Conservation (phyloP, 305 asterid species). For the Fraxinus nigra region DNA sequence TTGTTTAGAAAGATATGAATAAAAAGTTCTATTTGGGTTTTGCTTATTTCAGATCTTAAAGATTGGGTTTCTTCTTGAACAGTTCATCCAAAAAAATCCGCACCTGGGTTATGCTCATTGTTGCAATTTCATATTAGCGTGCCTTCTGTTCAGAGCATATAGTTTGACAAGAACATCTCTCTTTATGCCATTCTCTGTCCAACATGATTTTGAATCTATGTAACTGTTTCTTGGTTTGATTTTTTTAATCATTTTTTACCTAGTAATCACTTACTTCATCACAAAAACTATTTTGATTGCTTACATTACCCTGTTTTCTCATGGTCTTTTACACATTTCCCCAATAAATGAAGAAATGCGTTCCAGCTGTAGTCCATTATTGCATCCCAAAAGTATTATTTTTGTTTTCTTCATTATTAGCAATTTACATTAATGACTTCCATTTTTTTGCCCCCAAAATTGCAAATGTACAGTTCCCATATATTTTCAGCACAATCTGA, state of each 20-base stretch:
- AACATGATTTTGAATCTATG: not conserved
- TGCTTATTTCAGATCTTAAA: constrained; percentile 12
- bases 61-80: constrained; percentile 18
- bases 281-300: not conserved
- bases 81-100: constrained; percentile 5
- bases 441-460: not conserved
- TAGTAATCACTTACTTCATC: constrained; percentile 13
- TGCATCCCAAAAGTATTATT: not conserved
- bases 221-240: not conserved
- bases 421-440: not conserved
- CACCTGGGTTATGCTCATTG: constrained; percentile 21
- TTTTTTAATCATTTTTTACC: constrained; percentile 13
- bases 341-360: constrained; percentile 14
- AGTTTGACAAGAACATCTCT: not conserved
- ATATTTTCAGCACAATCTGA: not conserved
- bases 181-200: not conserved
- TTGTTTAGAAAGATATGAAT: constrained; percentile 2
- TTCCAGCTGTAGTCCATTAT: constrained; percentile 27
- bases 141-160: not conserved
- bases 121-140: not conserved
- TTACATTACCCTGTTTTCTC: constrained; percentile 27
- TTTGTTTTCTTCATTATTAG: constrained; percentile 4
- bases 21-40: constrained; percentile 30
- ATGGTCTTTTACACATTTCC: not conserved
- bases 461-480: not conserved